Percentiles rank a stretch among this genome's conserved stretches.
Conservation (phyloP, 2,329 filamentous ascomycete genomes). For the Thelonectria blattea region DNA sequence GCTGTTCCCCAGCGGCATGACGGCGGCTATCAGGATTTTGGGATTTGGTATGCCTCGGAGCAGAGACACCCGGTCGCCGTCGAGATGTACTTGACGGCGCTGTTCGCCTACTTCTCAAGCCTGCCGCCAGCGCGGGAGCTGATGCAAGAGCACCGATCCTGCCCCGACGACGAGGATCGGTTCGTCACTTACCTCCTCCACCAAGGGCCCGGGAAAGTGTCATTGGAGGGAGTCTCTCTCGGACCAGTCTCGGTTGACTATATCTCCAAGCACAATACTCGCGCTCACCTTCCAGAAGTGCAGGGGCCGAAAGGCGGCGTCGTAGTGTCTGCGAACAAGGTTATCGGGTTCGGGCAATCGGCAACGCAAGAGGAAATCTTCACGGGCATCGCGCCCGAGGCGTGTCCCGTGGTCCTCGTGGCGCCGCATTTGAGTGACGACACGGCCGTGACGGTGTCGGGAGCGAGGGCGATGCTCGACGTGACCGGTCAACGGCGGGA, state of each 20-base stretch:
- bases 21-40: slow-evolving; percentile 41
- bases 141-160: neutral
- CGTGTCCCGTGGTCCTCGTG: slow-evolving; percentile 43
- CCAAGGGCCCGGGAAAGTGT: slow-evolving; percentile 3
- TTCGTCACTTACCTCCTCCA: slow-evolving; percentile 34
- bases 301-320: slow-evolving; percentile 38
- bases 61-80: slow-evolving; percentile 41
- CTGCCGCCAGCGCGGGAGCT: slow-evolving; percentile 16
- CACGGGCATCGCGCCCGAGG: slow-evolving; percentile 43
- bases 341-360: slow-evolving; percentile 45
- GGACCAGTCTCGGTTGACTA: slow-evolving; percentile 23
- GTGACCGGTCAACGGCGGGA: slow-evolving; percentile 40
- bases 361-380: slow-evolving; percentile 47
- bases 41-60: slow-evolving; percentile 43
- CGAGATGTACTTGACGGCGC: slow-evolving; percentile 39
- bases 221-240: slow-evolving; percentile 14
- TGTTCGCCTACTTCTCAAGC: slow-evolving; percentile 40
- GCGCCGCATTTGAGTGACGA: slow-evolving; percentile 38
- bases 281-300: slow-evolving; percentile 27
- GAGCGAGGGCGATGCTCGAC: slow-evolving; percentile 40
- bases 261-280: slow-evolving; percentile 35
- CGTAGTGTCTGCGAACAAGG: slow-evolving; percentile 44
- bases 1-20: slow-evolving; percentile 29
- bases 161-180: accelerated
- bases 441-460: slow-evolving; percentile 37